A percentile compares a stretch with the other conserved stretches of the same genome.
Evolutionary conservation across 2,329 filamentous ascomycete species (phyloP).

Genomic region (Phyllosticta citrichinensis): DNA sequence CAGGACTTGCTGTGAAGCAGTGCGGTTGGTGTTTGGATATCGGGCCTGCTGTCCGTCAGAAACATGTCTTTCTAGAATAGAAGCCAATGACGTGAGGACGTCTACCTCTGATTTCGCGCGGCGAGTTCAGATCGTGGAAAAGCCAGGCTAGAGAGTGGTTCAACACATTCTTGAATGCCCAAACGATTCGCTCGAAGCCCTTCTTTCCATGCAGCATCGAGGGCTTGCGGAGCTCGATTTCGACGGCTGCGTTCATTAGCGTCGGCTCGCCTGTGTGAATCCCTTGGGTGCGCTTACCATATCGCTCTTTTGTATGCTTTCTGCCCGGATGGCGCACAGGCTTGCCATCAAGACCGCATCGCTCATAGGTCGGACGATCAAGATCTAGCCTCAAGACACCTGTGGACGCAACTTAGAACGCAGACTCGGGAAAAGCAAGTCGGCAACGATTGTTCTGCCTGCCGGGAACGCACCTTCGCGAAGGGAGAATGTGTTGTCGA

Average conservation of each 20-base stretch:
- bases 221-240: constrained; percentile 61
- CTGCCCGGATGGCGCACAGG: constrained; percentile 48
- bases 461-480: constrained; percentile 47
- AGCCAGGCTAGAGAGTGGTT: constrained; percentile 62
- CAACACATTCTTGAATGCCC: constrained; percentile 71
- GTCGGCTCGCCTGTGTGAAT: too few relatives aligned
- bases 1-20: constrained; percentile 12
- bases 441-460: not conserved
- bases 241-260: constrained; percentile 48
- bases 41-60: not conserved
- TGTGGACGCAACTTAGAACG: constrained; percentile 21
- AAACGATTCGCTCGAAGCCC: constrained; percentile 66
- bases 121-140: constrained; percentile 51
- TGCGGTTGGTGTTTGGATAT: not conserved
- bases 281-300: constrained; percentile 42
- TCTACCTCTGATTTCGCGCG: constrained; percentile 31
- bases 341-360: constrained; percentile 67
- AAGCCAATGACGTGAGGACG: too few relatives aligned
- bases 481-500: constrained; percentile 64
- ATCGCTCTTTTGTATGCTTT: constrained; percentile 61
- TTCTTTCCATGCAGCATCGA: constrained; percentile 78
- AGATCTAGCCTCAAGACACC: constrained; percentile 67
- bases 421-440: not conserved
- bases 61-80: constrained; percentile 13
- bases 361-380: constrained; percentile 72